phyloP scores from a whole-genome alignment of 371 early-diverging fungal genomes.

The Apophysomyces elegans region DNA sequence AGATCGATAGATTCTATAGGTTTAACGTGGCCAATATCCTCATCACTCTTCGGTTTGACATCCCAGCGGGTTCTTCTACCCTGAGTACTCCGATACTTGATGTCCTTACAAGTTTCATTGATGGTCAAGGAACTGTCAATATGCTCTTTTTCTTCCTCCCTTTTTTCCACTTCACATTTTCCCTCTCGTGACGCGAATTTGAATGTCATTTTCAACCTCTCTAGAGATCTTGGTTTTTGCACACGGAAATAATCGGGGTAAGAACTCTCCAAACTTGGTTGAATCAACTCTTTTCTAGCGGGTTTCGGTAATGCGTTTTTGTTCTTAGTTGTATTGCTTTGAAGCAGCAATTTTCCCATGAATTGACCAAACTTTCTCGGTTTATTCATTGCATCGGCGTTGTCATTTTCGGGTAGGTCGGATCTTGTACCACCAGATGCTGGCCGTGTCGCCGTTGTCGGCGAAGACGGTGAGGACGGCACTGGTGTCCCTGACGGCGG shows the following conservation, averaged over 20 bases:
- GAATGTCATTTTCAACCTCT: slow-evolving; percentile 69
- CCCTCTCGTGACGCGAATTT: slow-evolving; percentile 94
- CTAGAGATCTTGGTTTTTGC: slow-evolving; percentile 1
- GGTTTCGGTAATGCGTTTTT: slow-evolving; percentile 12
- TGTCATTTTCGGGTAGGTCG: slow-evolving; percentile 1
- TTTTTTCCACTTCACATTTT: slow-evolving; percentile 29
- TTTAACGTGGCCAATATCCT: not conserved
- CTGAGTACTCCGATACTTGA: slow-evolving; percentile 4
- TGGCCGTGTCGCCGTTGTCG: not conserved
- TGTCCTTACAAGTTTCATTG: not conserved
- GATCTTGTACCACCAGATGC: not conserved
- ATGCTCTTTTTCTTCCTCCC: slow-evolving; percentile 91
- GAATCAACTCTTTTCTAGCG: slow-evolving; percentile 4
- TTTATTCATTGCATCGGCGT: not conserved
- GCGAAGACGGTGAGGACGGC: not conserved
- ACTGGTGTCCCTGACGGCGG: not conserved
- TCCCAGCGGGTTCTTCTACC: slow-evolving; percentile 31
- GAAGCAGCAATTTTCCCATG: slow-evolving; percentile 39
- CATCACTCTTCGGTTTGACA: slow-evolving; percentile 3
- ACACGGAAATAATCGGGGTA: slow-evolving; percentile 2
- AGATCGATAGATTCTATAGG: not conserved
- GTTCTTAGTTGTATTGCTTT: slow-evolving; percentile 11
- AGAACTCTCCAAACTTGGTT: slow-evolving; percentile 1
- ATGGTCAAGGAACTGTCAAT: slow-evolving; percentile 69
- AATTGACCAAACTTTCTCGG: slow-evolving; percentile 33